These are phyloP conservation scores for Pichia sp. DNA, from an alignment of 1,139 yeast genomes.

Conservation along the genomic window DNA sequence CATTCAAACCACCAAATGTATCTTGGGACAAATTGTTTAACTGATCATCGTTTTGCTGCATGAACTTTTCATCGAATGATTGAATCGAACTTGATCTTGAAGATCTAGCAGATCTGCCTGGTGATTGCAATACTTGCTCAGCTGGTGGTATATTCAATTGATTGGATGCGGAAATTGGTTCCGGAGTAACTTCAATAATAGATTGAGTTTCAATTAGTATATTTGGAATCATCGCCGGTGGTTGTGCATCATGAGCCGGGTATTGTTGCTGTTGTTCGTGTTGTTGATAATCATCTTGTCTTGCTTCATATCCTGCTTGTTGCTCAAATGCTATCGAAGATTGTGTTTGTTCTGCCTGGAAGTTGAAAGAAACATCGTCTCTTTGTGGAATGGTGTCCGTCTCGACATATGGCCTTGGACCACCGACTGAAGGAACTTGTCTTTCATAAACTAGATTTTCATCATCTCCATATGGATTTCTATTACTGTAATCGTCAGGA, in stretches of 20 bases:
- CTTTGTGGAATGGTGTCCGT: conserved; percentile 4
- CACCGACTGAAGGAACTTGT: conserved; percentile 8
- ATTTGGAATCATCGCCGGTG: neutral
- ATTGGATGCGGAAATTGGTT: neutral
- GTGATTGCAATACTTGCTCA: neutral
- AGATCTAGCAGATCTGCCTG: neutral
- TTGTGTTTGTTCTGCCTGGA: too few species aligned
- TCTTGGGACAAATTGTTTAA: conserved; percentile 12
- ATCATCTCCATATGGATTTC: neutral
- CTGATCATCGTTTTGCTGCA: conserved; percentile 4
- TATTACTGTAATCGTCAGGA: neutral
- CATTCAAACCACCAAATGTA: conserved; percentile 13
- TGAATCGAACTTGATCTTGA: conserved; percentile 13
- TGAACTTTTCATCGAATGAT: conserved; percentile 20
- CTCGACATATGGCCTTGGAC: conserved; percentile 11
- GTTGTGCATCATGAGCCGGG: too few species aligned
- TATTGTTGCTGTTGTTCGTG: neutral
- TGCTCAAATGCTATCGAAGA: too few species aligned
- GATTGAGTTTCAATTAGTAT: neutral
- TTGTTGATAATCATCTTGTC: neutral
- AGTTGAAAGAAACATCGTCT: neutral
- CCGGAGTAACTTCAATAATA: neutral
- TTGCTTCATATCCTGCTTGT: neutral
- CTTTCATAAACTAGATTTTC: neutral
- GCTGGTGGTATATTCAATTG: neutral